Evolutionary conservation across 495 filamentous ascomycete species (phyloP).

Genomic region (Zalerion maritima): DNA sequence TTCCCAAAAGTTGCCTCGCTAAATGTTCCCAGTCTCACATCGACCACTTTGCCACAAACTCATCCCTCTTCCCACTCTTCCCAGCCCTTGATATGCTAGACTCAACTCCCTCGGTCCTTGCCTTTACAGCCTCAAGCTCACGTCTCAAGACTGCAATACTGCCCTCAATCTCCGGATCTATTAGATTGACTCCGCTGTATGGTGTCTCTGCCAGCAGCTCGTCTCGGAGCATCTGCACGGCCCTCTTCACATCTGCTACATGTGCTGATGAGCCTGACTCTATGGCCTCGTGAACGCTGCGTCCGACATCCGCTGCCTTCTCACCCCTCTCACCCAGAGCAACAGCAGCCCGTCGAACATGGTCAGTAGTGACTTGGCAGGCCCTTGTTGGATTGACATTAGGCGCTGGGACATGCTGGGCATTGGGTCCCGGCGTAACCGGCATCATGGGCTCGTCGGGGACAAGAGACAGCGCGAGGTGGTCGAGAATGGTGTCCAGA

Average conservation of each 20-base stretch:
- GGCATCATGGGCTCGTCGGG: slow-evolving; percentile 18
- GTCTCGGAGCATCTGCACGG: slow-evolving; percentile 26
- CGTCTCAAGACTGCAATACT: slow-evolving; percentile 19
- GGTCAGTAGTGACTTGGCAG: slow-evolving; percentile 9
- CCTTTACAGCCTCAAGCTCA: slow-evolving; percentile 19
- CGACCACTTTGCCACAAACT: slow-evolving; percentile 27
- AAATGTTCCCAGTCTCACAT: no score
- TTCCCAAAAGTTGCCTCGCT: no score
- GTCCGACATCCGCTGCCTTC: slow-evolving; percentile 21
- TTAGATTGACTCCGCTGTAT: slow-evolving; percentile 20
- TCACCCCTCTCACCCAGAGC: slow-evolving; percentile 16
- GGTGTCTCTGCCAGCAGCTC: slow-evolving; percentile 27
- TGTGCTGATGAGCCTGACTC: slow-evolving; percentile 20
- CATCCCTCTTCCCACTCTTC: slow-evolving; percentile 23
- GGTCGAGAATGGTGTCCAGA: no score
- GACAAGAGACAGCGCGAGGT: no score
- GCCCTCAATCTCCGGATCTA: slow-evolving; percentile 26
- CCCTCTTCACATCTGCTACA: slow-evolving; percentile 22
- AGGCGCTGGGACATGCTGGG: not conserved
- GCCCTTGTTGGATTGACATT: slow-evolving; percentile 8
- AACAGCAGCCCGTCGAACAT: slow-evolving; percentile 7
- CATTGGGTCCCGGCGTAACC: slow-evolving; percentile 14
- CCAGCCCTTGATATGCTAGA: slow-evolving; percentile 11
- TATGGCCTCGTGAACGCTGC: slow-evolving; percentile 22
- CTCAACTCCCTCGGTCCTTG: slow-evolving; percentile 15